Evolutionary conservation across 2,329 filamentous ascomycete species (phyloP), one percentile per base, ranked within the genome.

Genomic region (Pestalotiopsis sp.): DNA sequence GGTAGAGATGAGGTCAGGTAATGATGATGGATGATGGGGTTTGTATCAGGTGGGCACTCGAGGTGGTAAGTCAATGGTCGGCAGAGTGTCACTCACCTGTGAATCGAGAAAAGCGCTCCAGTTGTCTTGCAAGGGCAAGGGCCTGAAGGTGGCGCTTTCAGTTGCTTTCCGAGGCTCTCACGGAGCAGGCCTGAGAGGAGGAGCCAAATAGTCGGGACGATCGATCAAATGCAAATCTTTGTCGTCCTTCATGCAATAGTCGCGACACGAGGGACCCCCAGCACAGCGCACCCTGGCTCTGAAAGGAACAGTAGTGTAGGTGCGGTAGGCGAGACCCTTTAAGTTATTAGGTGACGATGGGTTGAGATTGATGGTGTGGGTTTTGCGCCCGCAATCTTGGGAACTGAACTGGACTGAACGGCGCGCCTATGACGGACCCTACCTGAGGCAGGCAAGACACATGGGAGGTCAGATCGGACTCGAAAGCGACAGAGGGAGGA

Each of bases 341-440:
- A 35, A 9, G 30, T 35, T 35, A 35, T 26, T 58, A 35, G 22
- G 20, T 48, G n/a, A 39, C 14, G 60, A 63, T 38, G 30, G 58
- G 9, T 35, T 35, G 58, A 61, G 58, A 39, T 38, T 35, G 30
- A 61, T 61, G 58, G n/a, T 35, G 30, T 61, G 58, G 26, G 30
- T 35, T 26, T 61, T 61, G 58, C 58, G 58, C 26, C 58, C 58
- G 58, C 14, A 39, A 14, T 61, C 14, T 61, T 61, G 58, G 58
- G 58, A 61, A 61, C 56, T 58, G 56, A 58, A 17, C 44, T 57
- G 55, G 22, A 57, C 55, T 24, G 55, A 58, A 35, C 20, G n/a
- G 44, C 44, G 44, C 44, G 44, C 44, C 44, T 52, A 52, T 52
- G 44, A 52, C 44, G 44, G 44, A 20, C 44, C 44, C 44, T 52